These are phyloP conservation scores for Apiospora kogelbergensis DNA, from an alignment of 2,329 filamentous ascomycete genomes.

Conservation along the genomic window DNA sequence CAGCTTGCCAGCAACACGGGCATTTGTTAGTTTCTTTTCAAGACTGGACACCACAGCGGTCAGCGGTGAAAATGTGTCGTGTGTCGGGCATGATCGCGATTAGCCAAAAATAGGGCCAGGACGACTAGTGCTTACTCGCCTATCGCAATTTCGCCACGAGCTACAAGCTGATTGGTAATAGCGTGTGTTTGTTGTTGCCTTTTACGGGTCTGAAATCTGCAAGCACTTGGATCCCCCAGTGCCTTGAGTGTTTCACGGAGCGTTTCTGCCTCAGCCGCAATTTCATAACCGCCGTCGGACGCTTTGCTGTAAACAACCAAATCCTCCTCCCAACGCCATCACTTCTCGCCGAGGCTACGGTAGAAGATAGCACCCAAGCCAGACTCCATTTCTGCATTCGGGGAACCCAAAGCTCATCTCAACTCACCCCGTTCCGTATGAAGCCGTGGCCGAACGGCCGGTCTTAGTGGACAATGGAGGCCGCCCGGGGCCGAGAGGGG, in stretches of 20 bases:
- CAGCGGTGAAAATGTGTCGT: too few relatives aligned
- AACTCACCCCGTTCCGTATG: background rate
- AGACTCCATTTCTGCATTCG: too few relatives aligned
- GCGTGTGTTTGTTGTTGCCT: background rate
- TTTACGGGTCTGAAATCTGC: background rate
- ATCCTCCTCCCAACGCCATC: too few relatives aligned
- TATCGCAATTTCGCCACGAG: background rate
- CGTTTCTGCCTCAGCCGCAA: background rate
- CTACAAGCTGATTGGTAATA: background rate
- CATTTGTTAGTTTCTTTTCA: too few relatives aligned
- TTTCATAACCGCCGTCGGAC: background rate
- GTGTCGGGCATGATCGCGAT: background rate
- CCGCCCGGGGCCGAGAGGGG: background rate
- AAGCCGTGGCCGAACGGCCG: background rate
- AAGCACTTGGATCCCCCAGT: background rate
- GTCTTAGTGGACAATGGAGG: background rate
- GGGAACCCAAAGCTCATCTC: background rate
- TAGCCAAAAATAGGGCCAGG: too few relatives aligned
- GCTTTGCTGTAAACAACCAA: background rate
- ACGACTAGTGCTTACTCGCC: background rate
- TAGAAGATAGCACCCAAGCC: background rate
- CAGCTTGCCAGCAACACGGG: too few relatives aligned
- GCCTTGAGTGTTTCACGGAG: background rate
- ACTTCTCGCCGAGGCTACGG: too few relatives aligned
- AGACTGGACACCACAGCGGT: too few relatives aligned